These are phyloP conservation scores for Gastrolobium bilobum DNA, from an alignment of 306 rosid species.

Conservation along the genomic window DNA sequence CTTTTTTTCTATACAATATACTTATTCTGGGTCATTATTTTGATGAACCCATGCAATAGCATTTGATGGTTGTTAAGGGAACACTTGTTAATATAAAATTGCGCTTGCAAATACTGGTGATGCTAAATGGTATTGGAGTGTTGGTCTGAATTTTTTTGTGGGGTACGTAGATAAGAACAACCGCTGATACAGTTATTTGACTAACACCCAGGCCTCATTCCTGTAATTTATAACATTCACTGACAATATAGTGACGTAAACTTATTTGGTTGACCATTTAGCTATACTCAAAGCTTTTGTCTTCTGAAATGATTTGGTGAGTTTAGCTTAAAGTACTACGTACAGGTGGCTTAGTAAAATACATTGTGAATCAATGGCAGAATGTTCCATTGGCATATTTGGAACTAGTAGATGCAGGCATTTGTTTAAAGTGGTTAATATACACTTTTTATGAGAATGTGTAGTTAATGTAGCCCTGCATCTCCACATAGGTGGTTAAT, in stretches of 20 bases:
- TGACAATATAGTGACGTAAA: neutral
- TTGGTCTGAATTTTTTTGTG: neutral
- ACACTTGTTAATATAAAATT: neutral
- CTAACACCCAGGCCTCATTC: neutral
- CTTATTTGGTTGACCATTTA: neutral
- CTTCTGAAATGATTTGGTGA: neutral
- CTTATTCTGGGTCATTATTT: neutral
- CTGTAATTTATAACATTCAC: conserved; percentile 1
- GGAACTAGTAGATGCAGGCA: neutral
- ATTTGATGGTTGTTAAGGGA: conserved; percentile 19
- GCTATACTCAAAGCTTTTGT: neutral
- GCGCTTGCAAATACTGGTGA: neutral
- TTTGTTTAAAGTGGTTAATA: conserved; percentile 1
- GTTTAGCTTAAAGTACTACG: neutral
- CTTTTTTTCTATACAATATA: neutral
- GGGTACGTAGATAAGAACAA: conserved; percentile 11
- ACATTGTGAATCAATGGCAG: neutral
- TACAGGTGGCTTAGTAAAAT: conserved; percentile 2
- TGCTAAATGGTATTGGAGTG: conserved; percentile 4
- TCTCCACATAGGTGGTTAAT: neutral
- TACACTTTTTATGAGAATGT: neutral
- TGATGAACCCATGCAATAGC: neutral
- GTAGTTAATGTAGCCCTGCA: neutral
- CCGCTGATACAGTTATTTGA: neutral
- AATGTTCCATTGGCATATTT: neutral